Evolutionary conservation across 2,329 filamentous ascomycete species (phyloP), one percentile per base, ranked within the genome.

Genomic region (Epichloe festucae): DNA sequence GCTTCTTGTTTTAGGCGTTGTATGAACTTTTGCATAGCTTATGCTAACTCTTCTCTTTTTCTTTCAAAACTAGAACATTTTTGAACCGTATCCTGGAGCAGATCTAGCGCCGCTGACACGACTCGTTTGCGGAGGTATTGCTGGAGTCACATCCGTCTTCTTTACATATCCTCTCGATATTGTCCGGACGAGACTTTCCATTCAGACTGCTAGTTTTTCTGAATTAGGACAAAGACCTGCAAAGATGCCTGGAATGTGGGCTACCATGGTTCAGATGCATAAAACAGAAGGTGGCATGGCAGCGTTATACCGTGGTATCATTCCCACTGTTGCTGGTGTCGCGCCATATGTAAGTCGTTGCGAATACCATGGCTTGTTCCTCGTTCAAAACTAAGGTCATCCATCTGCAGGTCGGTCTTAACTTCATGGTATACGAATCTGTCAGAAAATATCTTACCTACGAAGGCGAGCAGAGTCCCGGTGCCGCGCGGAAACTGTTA

Each of bases 361-460:
- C 34, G 34, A 2, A 2, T 2, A 12, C 2, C n/a, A 6, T 17
- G 23, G 6, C 4, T 5, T 35, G 54, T 40, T 8, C 38, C 39
- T n/a, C n/a, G 10, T 4, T 39, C n/a, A 27, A 35, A 34, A 45
- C 34, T 53, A 58, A 57, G 61, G 43, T 62, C 15, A 41, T 56
- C 41, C 10, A 49, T 59, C n/a, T 14, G 49, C 59, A 89, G 84
- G 86, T 98, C 55, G 93, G 93, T 40, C 75, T 98, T 51, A 98
- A 98, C 67, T 98, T 98, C 68, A 97, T 97, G 89, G 89, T 88
- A 5, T 98, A 98, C 69, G 93, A 98, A 68, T 85, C 85, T 47
- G 84, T 90, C 53, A 83, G 93, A 54, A 82, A 83, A 61, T 84
- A 85, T 59, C 76, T 98, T 58, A 98, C 93, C 0, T 85, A 84